Conservation (phyloP, 2,329 filamentous ascomycete species). For the Fusarium chaquense region DNA sequence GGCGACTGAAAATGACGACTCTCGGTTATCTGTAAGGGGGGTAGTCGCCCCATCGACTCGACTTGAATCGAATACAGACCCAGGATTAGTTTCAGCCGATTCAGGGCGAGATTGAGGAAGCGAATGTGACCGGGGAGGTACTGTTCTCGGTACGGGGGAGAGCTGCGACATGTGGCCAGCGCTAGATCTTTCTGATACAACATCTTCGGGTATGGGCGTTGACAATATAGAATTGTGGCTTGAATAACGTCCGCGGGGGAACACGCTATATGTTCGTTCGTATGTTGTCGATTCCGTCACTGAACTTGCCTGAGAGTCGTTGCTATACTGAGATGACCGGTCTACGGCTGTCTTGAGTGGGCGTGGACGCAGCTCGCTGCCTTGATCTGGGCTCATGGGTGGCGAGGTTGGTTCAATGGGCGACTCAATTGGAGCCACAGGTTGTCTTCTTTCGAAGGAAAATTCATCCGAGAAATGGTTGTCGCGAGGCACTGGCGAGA, state of each 20-base stretch:
- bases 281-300: slow-evolving; percentile 36
- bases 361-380: slow-evolving; percentile 31
- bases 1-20: slow-evolving; percentile 37
- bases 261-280: slow-evolving; percentile 45
- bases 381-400: slow-evolving; percentile 41
- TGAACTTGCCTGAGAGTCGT: slow-evolving; percentile 42
- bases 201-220: slow-evolving; percentile 47
- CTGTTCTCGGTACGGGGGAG: slow-evolving; percentile 25
- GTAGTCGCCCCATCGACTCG: slow-evolving; percentile 38
- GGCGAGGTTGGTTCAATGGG: slow-evolving; percentile 42
- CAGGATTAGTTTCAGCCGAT: slow-evolving; percentile 42
- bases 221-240: slow-evolving; percentile 43
- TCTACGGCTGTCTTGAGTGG: slow-evolving; percentile 39
- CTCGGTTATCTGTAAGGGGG: slow-evolving; percentile 40
- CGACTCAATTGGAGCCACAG: slow-evolving; percentile 42
- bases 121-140: slow-evolving; percentile 34
- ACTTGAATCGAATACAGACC: slow-evolving; percentile 44
- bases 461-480: slow-evolving; percentile 39
- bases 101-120: slow-evolving; percentile 44
- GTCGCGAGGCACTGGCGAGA: slow-evolving; percentile 38
- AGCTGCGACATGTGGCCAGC: slow-evolving; percentile 35
- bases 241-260: slow-evolving; percentile 43
- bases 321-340: slow-evolving; percentile 41
- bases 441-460: slow-evolving; percentile 44
- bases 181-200: slow-evolving; percentile 38